Conservation (phyloP, 2,329 filamentous ascomycete genomes). For the Beauveria medogensis region DNA sequence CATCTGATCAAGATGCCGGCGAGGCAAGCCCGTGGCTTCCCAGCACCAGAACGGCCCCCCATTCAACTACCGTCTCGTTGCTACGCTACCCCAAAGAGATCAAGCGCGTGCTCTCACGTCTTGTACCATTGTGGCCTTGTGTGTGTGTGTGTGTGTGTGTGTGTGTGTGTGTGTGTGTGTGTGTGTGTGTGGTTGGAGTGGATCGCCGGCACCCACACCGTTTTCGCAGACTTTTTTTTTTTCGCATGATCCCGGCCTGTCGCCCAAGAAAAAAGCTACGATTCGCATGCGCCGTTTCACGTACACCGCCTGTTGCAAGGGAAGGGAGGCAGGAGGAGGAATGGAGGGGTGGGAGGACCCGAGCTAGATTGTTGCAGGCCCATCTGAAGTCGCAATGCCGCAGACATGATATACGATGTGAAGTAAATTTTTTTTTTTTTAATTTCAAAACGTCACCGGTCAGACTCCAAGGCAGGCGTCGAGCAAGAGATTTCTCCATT, state of each 20-base stretch:
- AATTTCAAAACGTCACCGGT: neutral
- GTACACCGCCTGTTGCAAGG: conserved; percentile 7
- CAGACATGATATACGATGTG: too few species aligned
- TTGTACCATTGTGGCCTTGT: neutral
- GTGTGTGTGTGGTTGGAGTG: neutral
- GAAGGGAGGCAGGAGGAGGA: neutral
- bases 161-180: too few species aligned
- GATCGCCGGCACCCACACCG: conserved; percentile 1
- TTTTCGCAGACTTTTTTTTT: neutral
- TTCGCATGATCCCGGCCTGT: conserved; percentile 3
- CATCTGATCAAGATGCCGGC: neutral
- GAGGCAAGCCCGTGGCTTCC: neutral
- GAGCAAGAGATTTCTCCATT: too few species aligned
- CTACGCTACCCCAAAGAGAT: conserved; percentile 8
- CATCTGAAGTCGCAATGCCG: neutral
- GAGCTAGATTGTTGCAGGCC: neutral
- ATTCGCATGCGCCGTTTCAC: neutral
- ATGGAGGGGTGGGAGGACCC: too few species aligned
- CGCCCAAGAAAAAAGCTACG: neutral
- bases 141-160: too few species aligned
- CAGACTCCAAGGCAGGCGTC: too few species aligned
- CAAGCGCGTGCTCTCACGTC: neutral
- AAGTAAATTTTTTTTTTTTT: neutral
- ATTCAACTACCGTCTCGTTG: neutral
- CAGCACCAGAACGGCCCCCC: neutral